Evolutionary conservation across 2,329 filamentous ascomycete genomes (phyloP).

Genomic region (Lachnellula hyalina): DNA sequence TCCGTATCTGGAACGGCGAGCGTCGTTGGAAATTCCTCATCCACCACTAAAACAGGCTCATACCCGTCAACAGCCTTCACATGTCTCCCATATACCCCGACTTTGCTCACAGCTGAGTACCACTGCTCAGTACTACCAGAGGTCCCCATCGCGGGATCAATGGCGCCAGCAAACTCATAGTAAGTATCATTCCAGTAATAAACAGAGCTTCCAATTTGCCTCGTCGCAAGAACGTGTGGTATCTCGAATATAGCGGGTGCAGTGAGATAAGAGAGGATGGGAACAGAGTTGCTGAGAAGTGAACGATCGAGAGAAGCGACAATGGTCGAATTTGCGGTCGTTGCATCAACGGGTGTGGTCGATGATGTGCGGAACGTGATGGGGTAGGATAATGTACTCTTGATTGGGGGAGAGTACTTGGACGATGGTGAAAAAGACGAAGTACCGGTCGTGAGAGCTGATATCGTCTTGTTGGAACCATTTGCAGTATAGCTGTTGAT

Average conservation of each 20-base stretch:
- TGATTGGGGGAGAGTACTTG: background rate
- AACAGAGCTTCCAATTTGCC: constrained; percentile 17
- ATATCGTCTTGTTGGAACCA: constrained; percentile 18
- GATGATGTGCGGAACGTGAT: constrained; percentile 14
- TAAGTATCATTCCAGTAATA: constrained; percentile 25
- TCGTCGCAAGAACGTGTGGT: constrained; percentile 8
- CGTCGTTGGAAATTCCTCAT: constrained; percentile 11
- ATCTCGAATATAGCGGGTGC: constrained; percentile 2
- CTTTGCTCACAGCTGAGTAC: constrained; percentile 12
- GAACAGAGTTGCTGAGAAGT: constrained; percentile 1
- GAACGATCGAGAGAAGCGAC: constrained; percentile 16
- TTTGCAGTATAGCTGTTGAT: constrained; percentile 15
- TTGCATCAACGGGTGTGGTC: constrained; percentile 8
- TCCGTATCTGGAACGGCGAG: constrained; percentile 15
- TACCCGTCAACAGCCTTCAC: constrained; percentile 23
- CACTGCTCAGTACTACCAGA: constrained; percentile 19
- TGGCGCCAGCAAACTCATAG: constrained; percentile 20
- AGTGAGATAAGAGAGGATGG: constrained; percentile 20
- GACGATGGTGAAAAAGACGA: constrained; percentile 10
- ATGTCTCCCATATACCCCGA: constrained; percentile 17
- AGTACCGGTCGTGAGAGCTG: constrained; percentile 12
- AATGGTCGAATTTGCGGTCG: constrained; percentile 11
- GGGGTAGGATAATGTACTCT: constrained; percentile 14
- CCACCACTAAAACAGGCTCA: constrained; percentile 17
- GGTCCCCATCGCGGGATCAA: constrained; percentile 16